Evolutionary conservation across 306 rosid species (phyloP), one percentile per base, ranked within the genome.

Genomic region (Pterocarpus macrocarpus): DNA sequence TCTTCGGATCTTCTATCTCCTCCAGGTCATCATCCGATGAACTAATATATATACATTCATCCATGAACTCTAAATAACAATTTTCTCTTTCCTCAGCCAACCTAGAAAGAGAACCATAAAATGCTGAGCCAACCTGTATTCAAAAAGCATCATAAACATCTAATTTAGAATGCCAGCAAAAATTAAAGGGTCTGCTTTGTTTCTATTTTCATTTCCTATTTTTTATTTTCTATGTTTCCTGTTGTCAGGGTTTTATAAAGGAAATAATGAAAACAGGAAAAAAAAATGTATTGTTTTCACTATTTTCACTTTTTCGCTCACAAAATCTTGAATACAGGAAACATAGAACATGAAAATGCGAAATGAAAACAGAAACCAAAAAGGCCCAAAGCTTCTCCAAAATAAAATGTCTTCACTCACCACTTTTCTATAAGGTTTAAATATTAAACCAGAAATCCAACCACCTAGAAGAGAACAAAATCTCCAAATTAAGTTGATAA

Each of bases 1-100:
- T 91, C 66, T 45, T 38, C 4, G 86, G 76, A 85, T 75, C 90
- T 59, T 83, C 90, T 73, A 85, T 79, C 77, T 79, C 88, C 75
- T 89, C 97, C 72, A 85, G 30, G 7, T 95, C 99, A 82, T 92
- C 94, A 83, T 95, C 99, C 0, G 98, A 93, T 33, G 98, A 95
- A 88, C 89, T 93, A 63, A 94, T 89, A 71, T 84, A 89, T 86
- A 95, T 92, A 43, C 9, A 59, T 1, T 75, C 80, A 45, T 64
- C 90, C 92, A 90, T 92, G 73, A 17, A 80, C 56, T 84, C 85
- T 62, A 71, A 35, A 78, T 61, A 56, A 66, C 72, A 59, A 82
- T 61, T 70, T 78, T 68, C 78, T 64, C 85, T 63, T 80, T 61
- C 76, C 81, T 69, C 77, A 16, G 65, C 78, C 82, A 80, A 81